These are phyloP conservation scores for Vitis riparia DNA, from an alignment of 164 flowering plant genomes.

Conservation along the genomic window DNA sequence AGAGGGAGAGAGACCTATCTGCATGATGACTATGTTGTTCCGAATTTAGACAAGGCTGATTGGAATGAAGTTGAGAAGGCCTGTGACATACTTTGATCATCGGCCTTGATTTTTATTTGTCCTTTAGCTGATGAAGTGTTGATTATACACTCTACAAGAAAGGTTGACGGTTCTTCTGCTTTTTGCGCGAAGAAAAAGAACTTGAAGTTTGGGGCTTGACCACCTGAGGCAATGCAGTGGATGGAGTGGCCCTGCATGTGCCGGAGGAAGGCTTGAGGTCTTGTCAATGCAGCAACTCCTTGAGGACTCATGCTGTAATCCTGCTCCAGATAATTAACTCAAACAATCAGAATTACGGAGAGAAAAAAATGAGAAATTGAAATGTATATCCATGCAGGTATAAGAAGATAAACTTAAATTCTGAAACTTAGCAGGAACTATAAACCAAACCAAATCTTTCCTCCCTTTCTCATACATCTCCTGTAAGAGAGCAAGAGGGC, in stretches of 20 bases:
- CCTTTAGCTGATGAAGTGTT: slow-evolving; percentile 86
- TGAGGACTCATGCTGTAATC: slow-evolving; percentile 68
- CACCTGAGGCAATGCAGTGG: slow-evolving; percentile 97
- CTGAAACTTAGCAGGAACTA: too few species aligned
- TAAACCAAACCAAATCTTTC: too few species aligned
- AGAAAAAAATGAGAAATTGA: background rate
- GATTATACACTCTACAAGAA: slow-evolving; percentile 83
- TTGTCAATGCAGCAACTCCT: slow-evolving; percentile 69
- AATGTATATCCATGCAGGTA: too few species aligned
- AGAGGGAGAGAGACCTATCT: background rate
- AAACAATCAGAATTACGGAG: background rate
- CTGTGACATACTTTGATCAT: slow-evolving; percentile 69
- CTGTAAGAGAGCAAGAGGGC: too few species aligned
- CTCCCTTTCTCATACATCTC: too few species aligned
- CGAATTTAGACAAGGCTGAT: slow-evolving; percentile 71
- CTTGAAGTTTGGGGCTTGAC: slow-evolving; percentile 92
- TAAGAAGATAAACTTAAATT: background rate
- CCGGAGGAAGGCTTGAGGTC: slow-evolving; percentile 72
- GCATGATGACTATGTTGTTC: slow-evolving; percentile 26
- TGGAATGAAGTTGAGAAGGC: slow-evolving; percentile 71
- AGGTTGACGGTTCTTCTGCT: slow-evolving; percentile 64
- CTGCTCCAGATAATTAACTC: slow-evolving; percentile 36
- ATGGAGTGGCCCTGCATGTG: slow-evolving; percentile 89
- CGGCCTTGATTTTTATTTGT: slow-evolving; percentile 82
- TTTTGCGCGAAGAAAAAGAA: slow-evolving; percentile 96